A percentile compares a stretch with the other conserved stretches of the same genome.
Conservation (phyloP, 345 rosid species). For the Gossypium mustelinum region DNA sequence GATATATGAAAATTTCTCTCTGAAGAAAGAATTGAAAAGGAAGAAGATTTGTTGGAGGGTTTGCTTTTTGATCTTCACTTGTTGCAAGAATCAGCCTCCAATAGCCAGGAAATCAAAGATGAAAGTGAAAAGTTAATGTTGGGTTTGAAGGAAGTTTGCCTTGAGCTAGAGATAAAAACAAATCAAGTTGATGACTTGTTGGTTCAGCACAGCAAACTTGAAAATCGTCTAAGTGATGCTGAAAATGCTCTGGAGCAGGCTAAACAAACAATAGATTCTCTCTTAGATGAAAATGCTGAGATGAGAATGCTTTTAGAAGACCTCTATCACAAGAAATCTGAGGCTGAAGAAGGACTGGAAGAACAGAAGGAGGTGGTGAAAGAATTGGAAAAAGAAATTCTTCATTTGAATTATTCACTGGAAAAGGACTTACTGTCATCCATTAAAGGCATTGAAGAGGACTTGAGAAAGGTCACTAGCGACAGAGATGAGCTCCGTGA, state of each 20-base stretch:
- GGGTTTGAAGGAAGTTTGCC: slow-evolving; percentile 44
- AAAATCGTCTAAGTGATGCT: slow-evolving; percentile 42
- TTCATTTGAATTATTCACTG: slow-evolving; percentile 48
- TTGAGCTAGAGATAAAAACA: slow-evolving; percentile 62
- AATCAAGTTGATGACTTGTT: slow-evolving; percentile 54
- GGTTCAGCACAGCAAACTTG: slow-evolving; percentile 47
- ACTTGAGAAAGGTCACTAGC: slow-evolving; percentile 36
- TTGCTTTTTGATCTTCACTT: slow-evolving; percentile 85
- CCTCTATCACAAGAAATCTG: slow-evolving; percentile 52
- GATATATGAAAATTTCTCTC: slow-evolving; percentile 44
- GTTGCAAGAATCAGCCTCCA: slow-evolving; percentile 85
- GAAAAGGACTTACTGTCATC: slow-evolving; percentile 46
- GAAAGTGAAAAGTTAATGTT: slow-evolving; percentile 57
- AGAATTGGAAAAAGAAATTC: slow-evolving; percentile 75
- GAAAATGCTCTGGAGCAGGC: slow-evolving; percentile 61
- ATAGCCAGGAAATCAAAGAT: slow-evolving; percentile 59
- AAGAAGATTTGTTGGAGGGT: slow-evolving; percentile 70
- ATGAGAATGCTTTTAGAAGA: slow-evolving; percentile 59
- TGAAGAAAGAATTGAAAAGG: slow-evolving; percentile 70
- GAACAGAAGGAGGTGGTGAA: slow-evolving; percentile 65
- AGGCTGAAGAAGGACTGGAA: slow-evolving; percentile 65
- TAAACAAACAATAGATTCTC: slow-evolving; percentile 44
- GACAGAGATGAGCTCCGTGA: slow-evolving; percentile 62
- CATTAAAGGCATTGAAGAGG: slow-evolving; percentile 45
- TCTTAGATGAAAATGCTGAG: slow-evolving; percentile 66